Percentiles rank a stretch among this genome's conserved stretches.
These are phyloP conservation scores for peach (Prunus persica) DNA, from an alignment of 306 rosid species.

Conservation along the genomic window Prunus_persica_NCBIv2 NC_034011.1:16653501-16654000, in stretches of 20 bases:
- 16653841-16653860: no score
- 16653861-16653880: neutral
- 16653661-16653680: conserved; percentile 58
- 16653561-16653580: conserved; percentile 50
- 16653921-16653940: conserved; percentile 47
- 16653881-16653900: neutral
- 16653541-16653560: conserved; percentile 30
- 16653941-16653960: conserved; percentile 56
- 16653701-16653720: no score
- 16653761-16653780: no score
- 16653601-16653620: conserved; percentile 61
- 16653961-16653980: conserved; percentile 72
- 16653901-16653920: conserved; percentile 44
- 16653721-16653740: neutral
- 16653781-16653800: no score
- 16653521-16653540: conserved; percentile 43
- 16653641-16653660: conserved; percentile 55
- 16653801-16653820: no score
- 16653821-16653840: no score
- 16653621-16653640: conserved; percentile 69
- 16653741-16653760: no score
- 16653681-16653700: conserved; percentile 12
- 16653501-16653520: conserved; percentile 49
- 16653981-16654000: conserved; percentile 56
- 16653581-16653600: conserved; percentile 61